Base-by-base conservation (phyloP, 2,329 filamentous ascomycete genomes). In the Penicillium sp. region DNA sequence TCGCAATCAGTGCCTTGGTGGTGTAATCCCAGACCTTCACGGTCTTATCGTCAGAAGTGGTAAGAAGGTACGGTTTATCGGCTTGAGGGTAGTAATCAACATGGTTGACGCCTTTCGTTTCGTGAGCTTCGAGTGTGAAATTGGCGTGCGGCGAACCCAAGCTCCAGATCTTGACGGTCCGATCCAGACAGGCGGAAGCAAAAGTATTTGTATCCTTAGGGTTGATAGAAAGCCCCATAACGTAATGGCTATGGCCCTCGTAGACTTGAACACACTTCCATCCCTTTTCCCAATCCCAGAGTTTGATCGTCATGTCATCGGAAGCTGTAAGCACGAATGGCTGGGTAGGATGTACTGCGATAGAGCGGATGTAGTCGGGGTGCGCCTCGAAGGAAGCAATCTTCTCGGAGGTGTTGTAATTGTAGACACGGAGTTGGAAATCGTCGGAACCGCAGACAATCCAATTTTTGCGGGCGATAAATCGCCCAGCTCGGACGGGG, bases 11-110 rank as follows among this genome's bases (percentile, higher is more conserved):
- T 13, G 93, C 95, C 81, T 99, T 99, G 53, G 93, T 98, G 13
- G 94, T 98, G 83, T 99, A 98, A 76, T 99, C 95, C 94, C 95
- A 99, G 59, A 99, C 88, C 84, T 98, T 98, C 71, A 98, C 92
- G 0, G 94, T 98, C 71, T 92, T 89, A 79, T 98, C 95, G 76
- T 99, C 95, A 7, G 93, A 97, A 15, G 94, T 97, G 26, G 95
- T 99, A 66, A 99, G 89, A 50, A 99, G 89, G 75, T 99, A 98
- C 44, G 87, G 87, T 74, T 90, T 90, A 76, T 90, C 87, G 29
- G 85, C 85, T 66, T 88, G 86, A 5, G 87, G 87, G 71, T 89
- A 90, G 75, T 89, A 99, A 75, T 99, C 95, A 71, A 99, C 93
- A 75, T 97, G 92, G 81, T 99, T 99, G 66, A 99, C 95, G 72